Base-by-base conservation (phyloP, 129 eudicot genomes). In the Flaveria bidentis region DNA sequence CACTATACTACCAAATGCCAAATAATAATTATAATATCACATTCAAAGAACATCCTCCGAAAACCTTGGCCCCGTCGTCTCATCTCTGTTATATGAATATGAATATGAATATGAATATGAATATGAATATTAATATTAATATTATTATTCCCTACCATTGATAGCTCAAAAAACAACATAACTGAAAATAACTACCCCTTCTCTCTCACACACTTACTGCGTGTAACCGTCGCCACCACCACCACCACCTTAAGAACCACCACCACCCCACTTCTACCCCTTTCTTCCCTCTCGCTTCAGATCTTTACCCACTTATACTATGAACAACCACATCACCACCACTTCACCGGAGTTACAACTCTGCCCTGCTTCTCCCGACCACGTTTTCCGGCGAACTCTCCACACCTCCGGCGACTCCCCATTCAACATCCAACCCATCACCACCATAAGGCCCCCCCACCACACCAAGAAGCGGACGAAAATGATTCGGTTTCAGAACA, bases 381-480 rank as follows among this genome's bases (percentile, higher is more conserved):
- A 75, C 2, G 57, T 69, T 60, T 70, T 71, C 72, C 72, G 66
- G 74, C 83, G 17, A 64, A 74, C 61, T 46, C 39, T 72, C 9
- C 39, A 33, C 39, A 33, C 39, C 39, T 33, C 39, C 39, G 39
- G 39, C 39, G 70, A 53, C 56, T 67, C 79, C 0, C 44, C 49
- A 57, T 78, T 74, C 16, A 47, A 74, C 64, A 33, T 80, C 23
- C 80, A 74, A 16, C 80, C 84, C 46, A 80, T 74, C 45, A 56
- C 76, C 55, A 46, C 76, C 9, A 56, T 80, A 58, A 51, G 64
- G 5, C 80, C 76, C 10, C 64, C 82, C 69, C 78, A 73, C 22
- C 82, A 72, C 1, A 78, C 82, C 20, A 90, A 86, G 86, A 87
- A 87, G 44, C 88, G 92, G 26, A 84, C 90, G 41, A 82, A 84